Evolutionary conservation across 331 rosid genomes (phyloP).

Genomic region (Quercus phellos): DNA sequence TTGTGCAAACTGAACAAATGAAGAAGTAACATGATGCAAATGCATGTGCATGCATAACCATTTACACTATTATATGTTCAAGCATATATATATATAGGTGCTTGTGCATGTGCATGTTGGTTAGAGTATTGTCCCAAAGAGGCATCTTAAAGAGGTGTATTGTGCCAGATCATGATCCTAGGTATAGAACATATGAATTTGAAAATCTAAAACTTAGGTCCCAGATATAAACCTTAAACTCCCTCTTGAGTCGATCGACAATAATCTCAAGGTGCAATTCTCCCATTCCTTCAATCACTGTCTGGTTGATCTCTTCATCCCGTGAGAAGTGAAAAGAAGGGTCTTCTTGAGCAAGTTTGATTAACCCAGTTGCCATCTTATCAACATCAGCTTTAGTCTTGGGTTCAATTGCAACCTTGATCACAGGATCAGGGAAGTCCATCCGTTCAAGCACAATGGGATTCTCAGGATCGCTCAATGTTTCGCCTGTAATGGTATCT

Average conservation of each 20-base stretch:
- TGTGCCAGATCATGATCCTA: neutral
- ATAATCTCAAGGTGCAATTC: constrained; percentile 97
- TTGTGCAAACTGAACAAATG: neutral
- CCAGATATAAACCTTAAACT: constrained; percentile 61
- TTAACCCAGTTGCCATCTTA: constrained; percentile 83
- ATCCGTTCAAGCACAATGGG: constrained; percentile 85
- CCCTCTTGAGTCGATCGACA: constrained; percentile 94
- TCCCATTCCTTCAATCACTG: constrained; percentile 99
- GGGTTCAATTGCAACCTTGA: constrained; percentile 98
- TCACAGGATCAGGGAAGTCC: constrained; percentile 99
- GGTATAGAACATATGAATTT: neutral
- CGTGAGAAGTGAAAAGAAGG: constrained; percentile 97
- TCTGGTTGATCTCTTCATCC: constrained; percentile 93
- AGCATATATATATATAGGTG: neutral
- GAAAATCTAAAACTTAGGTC: neutral
- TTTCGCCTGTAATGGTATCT: constrained; percentile 92
- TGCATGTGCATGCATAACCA: neutral
- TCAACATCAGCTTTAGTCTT: constrained; percentile 96
- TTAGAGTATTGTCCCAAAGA: neutral
- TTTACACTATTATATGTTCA: neutral
- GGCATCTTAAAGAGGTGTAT: neutral
- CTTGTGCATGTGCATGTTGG: neutral
- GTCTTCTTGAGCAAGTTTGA: constrained; percentile 96
- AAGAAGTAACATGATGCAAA: neutral
- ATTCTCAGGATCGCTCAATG: constrained; percentile 68